Evolutionary conservation across 2,329 filamentous ascomycete species (phyloP).

Genomic region (Ascochyta lentis): DNA sequence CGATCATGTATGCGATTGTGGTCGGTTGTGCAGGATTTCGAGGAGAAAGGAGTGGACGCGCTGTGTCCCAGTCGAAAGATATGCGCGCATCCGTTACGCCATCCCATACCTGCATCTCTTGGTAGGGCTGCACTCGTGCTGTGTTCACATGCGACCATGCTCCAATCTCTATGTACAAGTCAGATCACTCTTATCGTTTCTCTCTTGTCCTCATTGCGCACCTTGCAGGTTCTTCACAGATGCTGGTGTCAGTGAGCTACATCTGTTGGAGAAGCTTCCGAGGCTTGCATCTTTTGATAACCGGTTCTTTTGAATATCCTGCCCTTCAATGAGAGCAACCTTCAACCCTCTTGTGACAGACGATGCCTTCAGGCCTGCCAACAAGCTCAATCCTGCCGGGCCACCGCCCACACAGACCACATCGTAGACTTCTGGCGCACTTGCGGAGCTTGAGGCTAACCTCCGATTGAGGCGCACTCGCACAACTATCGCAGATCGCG

Average conservation of each 20-base stretch:
- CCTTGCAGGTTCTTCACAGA: conserved; percentile 81
- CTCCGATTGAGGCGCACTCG: conserved; percentile 30
- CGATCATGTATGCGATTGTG: conserved; percentile 93
- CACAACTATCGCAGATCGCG: conserved; percentile 20
- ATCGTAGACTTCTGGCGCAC: conserved; percentile 79
- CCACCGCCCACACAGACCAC: conserved; percentile 91
- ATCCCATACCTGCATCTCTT: conserved; percentile 99
- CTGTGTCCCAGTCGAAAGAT: conserved; percentile 78
- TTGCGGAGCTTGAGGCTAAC: conserved; percentile 43
- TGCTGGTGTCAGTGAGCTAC: conserved; percentile 89
- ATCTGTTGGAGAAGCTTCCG: conserved; percentile 86
- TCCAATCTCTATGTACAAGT: conserved; percentile 65
- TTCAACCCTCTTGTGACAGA: conserved; percentile 77
- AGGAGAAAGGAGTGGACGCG: conserved; percentile 45
- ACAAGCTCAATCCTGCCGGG: conserved; percentile 79
- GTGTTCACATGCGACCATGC: conserved; percentile 80
- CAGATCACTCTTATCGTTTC: conserved; percentile 5
- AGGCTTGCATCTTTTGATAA: conserved; percentile 68
- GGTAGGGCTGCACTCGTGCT: conserved; percentile 81
- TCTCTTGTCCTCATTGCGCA: conserved; percentile 20
- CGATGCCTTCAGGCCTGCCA: conserved; percentile 62
- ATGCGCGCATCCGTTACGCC: conserved; percentile 86
- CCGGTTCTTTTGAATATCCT: conserved; percentile 75
- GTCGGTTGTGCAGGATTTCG: conserved; percentile 54
- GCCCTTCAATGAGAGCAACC: conserved; percentile 87